A percentile compares a stretch with the other conserved stretches of the same genome.
Evolutionary conservation across 768 basidiomycete species (phyloP).

Genomic region (Chalciporus chontae): DNA sequence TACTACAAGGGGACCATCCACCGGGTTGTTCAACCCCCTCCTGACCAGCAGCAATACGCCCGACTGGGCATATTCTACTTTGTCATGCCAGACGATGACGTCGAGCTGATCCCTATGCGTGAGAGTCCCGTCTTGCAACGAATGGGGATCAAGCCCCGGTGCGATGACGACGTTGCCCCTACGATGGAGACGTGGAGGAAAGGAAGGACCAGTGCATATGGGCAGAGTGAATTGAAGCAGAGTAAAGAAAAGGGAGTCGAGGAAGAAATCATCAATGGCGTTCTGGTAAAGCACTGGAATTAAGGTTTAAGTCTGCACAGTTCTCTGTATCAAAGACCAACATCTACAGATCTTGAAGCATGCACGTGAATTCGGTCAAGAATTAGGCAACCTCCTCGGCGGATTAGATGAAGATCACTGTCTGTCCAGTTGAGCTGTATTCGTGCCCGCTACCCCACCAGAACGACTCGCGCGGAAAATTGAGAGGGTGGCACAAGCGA

Average conservation of each 20-base stretch:
- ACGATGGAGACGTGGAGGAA: conserved; percentile 53
- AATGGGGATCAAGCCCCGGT: conserved; percentile 37
- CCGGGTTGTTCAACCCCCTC: conserved; percentile 56
- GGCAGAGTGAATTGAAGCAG: conserved; percentile 41
- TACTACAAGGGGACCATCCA: conserved; percentile 60
- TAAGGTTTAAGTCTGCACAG: conserved; percentile 18
- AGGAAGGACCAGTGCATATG: conserved; percentile 50
- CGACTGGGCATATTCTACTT: conserved; percentile 63
- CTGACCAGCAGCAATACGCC: conserved; percentile 45
- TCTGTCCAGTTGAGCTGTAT: too few relatives aligned
- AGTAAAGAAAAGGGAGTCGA: conserved; percentile 44
- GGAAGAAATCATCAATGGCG: conserved; percentile 52
- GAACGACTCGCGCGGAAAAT: too few relatives aligned
- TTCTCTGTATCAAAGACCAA: not conserved
- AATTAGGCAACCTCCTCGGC: too few relatives aligned
- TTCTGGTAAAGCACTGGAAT: conserved; percentile 56
- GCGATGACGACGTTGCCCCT: conserved; percentile 40
- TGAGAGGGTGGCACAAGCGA: too few relatives aligned
- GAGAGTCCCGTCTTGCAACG: conserved; percentile 49
- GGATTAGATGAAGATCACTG: too few relatives aligned
- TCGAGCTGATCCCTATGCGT: conserved; percentile 41
- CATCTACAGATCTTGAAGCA: conserved; percentile 24
- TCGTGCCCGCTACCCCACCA: too few relatives aligned
- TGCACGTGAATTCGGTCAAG: too few relatives aligned
- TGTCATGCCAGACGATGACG: conserved; percentile 46